These are phyloP conservation scores for Lyophyllum atratum DNA, from an alignment of 768 basidiomycete species.

Conservation along the genomic window DNA sequence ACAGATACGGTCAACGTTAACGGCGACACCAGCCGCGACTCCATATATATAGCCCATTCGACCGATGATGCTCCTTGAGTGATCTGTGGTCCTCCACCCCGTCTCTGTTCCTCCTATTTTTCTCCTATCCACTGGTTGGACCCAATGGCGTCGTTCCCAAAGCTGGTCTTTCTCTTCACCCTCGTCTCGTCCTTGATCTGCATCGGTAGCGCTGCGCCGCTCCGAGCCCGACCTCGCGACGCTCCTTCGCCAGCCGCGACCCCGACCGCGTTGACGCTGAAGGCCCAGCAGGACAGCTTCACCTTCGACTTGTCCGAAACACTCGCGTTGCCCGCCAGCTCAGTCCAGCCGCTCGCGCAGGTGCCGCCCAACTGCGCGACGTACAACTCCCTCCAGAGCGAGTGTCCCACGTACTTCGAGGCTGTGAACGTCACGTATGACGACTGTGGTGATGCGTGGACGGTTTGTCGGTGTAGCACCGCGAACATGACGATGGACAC, in stretches of 20 bases:
- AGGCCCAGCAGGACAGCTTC: conserved; percentile 19
- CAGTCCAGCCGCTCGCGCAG: conserved; percentile 3
- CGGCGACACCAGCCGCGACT: neutral
- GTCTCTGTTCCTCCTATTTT: neutral
- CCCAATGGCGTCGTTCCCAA: conserved; percentile 12
- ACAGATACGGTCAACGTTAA: neutral
- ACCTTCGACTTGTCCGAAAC: conserved; percentile 18
- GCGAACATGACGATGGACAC: conserved; percentile 28
- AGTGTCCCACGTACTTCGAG: conserved; percentile 21
- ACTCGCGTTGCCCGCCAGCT: conserved; percentile 15
- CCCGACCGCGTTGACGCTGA: conserved; percentile 10
- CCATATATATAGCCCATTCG: neutral
- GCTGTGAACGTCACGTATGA: conserved; percentile 28
- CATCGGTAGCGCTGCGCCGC: conserved; percentile 7
- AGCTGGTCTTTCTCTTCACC: conserved; percentile 19
- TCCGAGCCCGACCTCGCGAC: conserved; percentile 11
- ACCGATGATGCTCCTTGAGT: conserved; percentile 11
- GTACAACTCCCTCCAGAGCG: conserved; percentile 13
- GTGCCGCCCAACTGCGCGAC: conserved; percentile 20
- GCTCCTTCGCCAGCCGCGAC: neutral
- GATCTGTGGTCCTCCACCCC: conserved; percentile 21
- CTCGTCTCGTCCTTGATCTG: conserved; percentile 1
- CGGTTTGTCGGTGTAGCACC: conserved; percentile 29
- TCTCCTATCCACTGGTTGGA: conserved; percentile 20
- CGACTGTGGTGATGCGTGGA: conserved; percentile 27